These are phyloP conservation scores for Cnidoscolus chayamansa DNA, from an alignment of 441 rosid genomes.

Conservation along the genomic window DNA sequence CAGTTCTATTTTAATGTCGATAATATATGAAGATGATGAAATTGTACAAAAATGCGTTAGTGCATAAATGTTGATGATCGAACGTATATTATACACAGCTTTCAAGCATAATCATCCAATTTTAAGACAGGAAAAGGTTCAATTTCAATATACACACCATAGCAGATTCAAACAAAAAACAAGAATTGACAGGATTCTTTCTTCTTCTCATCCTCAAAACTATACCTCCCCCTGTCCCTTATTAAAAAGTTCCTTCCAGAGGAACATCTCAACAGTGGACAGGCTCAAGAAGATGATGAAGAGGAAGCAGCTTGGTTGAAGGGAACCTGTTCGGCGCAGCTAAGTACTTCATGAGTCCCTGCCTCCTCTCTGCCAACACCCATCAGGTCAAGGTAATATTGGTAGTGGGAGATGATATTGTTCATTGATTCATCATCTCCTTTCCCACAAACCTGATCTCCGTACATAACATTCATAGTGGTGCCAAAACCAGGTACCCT, in stretches of 20 bases:
- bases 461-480: conserved; percentile 64
- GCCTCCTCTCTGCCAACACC: conserved; percentile 80
- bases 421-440: conserved; percentile 63
- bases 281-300: conserved; percentile 39
- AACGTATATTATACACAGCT: too few relatives aligned
- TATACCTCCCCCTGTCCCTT: conserved; percentile 13
- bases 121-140: too few relatives aligned
- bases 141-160: neutral
- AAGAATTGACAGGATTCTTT: neutral
- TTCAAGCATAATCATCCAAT: too few relatives aligned
- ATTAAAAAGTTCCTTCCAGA: conserved; percentile 15
- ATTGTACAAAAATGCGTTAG: too few relatives aligned
- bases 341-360: conserved; percentile 56
- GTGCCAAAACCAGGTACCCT: conserved; percentile 67
- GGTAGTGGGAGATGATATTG: conserved; percentile 59
- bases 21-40: too few relatives aligned
- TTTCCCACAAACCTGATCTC: conserved; percentile 59
- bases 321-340: conserved; percentile 56
- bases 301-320: conserved; percentile 37
- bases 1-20: too few relatives aligned
- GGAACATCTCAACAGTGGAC: conserved; percentile 12
- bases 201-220: conserved; percentile 7
- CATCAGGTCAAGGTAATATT: conserved; percentile 57
- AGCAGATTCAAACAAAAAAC: neutral
- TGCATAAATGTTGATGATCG: too few relatives aligned